Evolutionary conservation across 768 basidiomycete species (phyloP), one percentile per base, ranked within the genome.

Genomic region (Mrakia blollopis): DNA sequence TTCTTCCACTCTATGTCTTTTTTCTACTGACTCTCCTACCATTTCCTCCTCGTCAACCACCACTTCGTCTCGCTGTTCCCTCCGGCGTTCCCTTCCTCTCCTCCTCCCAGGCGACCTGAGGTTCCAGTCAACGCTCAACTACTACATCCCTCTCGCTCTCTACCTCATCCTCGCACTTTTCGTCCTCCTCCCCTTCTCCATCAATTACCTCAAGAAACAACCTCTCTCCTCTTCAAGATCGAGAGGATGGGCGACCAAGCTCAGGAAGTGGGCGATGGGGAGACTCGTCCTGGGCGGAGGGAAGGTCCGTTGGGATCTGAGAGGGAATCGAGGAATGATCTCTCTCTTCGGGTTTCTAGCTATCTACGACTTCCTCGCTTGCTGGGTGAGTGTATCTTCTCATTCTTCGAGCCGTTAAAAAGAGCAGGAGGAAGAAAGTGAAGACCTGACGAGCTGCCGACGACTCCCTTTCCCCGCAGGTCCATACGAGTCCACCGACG

Each of bases 311-410:
- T 73, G 72, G 72, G 72, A 73, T 41, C 61, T 73, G 61, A 35
- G 72, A 28, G 61, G 57, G 57, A 73, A 73, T n/a, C 41, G 61
- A 28, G 72, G 72, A 11, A 41, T 73, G 72, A n/a, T 73, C n/a
- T 62, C 72, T 21, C 30, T 62, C 41, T 73, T 60, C 39, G 23
- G 41, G 28, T 14, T 47, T 28, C 28, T 60, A 25, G 18, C 39
- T 5, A 21, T 28, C 61, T 73, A 73, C 61, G 39, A 73, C 41
- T 60, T 28, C 28, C 18, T 63, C 5, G 62, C 62, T 32, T 63
- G 62, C 35, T 63, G 30, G 30, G 62, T 63, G 32, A 63, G 62
- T 63, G n/a, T 21, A 14, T 23, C 7, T 28, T 7, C 32, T 30
- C 62, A 2, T 57, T 11, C 9, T 5, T 57, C 57, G 57, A 25